A percentile compares a stretch with the other conserved stretches of the same genome.
Conservation (phyloP, 352 stramenopile genomes). For the Phytophthora macrochlamydospora region DNA sequence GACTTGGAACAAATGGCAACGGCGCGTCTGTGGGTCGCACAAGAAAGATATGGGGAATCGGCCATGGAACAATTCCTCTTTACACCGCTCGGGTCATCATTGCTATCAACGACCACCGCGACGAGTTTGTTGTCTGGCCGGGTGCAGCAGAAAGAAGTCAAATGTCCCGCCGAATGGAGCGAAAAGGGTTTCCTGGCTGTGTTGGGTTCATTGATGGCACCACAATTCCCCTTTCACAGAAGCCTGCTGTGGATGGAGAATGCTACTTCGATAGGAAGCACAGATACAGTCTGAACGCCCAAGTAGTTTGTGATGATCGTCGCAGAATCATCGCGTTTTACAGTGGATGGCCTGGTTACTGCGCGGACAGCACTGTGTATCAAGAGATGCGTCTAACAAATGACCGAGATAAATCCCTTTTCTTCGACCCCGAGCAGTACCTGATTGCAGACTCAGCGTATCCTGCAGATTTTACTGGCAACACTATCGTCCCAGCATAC, state of each 20-base stretch:
- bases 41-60: neutral
- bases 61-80: neutral
- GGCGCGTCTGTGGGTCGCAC: neutral
- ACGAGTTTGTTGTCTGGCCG: neutral
- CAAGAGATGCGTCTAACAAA: neutral
- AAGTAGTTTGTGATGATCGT: neutral
- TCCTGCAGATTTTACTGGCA: neutral
- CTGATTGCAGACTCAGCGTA: neutral
- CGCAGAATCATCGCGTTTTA: neutral
- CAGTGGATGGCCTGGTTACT: neutral
- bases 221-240: neutral
- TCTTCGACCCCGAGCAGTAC: neutral
- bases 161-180: neutral
- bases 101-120: neutral
- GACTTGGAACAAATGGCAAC: neutral
- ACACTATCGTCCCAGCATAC: neutral
- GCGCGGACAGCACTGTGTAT: neutral
- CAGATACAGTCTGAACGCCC: neutral
- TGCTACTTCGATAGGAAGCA: constrained; percentile 1
- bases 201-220: constrained; percentile 9
- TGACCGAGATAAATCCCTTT: neutral
- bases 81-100: constrained; percentile 1
- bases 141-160: neutral
- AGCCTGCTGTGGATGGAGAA: neutral
- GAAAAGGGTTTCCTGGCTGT: constrained; percentile 1